Base-by-base conservation (phyloP, 768 basidiomycete species). In the Pilatotrama ljubarskyi region DNA sequence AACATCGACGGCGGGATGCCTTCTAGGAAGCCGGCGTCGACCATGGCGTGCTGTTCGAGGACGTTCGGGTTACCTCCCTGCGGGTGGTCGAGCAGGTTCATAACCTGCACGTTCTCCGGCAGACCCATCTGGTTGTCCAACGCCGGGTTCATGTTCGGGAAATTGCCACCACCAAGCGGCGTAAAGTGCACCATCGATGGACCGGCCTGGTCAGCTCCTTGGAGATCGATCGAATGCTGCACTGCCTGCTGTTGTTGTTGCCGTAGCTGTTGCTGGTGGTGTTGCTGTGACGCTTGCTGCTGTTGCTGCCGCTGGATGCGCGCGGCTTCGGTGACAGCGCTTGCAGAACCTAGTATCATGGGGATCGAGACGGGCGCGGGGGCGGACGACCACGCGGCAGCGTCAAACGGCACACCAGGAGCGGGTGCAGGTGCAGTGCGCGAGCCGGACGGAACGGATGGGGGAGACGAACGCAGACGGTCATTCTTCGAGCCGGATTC, bases 1-100 rank as follows among this genome's bases (percentile, higher is more conserved):
- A 91, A 93, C 90, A 93, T 92, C 2, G 83, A 81, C 3, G 86
- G 87, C 42, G 91, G 91, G 52, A 93, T 84, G 1, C 90, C 90
- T 61, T 91, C 89, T 71, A 93, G 75, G 55, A 89, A 82, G 17
- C 83, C 86, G 59, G 75, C 82, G 69, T 91, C 88, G 18, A 83
- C 82, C 76, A 85, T 78, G 32, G 85, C 84, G 66, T 84, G 81
- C 57, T 88, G 86, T 53, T 86, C 83, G 63, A 90, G 71, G 20
- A 80, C 78, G 44, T 60, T 46, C 26, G 29, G n/a, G 58, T 77
- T 79, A 15, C 76, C 78, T 41, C 81, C 78, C 64, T 82, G 82
- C 22, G 82, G 79, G 3, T 78, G 82, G 66, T 91, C 90, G 22
- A 91, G 75, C 22, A 86, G 77, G 68, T 92, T 91, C 82, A 91